Conservation (phyloP, 2,329 filamentous ascomycete species). For the Cadophora gregata region DNA sequence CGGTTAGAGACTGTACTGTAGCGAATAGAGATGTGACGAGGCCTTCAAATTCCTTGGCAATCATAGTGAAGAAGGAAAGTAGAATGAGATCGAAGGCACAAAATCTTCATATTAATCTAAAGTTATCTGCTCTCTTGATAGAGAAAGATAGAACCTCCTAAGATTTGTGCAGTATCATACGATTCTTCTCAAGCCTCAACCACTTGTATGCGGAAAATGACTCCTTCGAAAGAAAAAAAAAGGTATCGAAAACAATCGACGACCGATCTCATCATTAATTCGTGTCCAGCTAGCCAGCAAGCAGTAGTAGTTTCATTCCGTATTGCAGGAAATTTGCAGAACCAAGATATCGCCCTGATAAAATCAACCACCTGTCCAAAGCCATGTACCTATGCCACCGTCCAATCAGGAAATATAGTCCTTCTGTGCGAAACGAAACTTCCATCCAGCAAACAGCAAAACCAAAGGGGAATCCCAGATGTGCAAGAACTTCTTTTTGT, state of each 20-base stretch:
- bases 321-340: conserved; percentile 14
- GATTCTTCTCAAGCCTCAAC: neutral
- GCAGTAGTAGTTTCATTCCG: conserved; percentile 7
- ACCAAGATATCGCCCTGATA: conserved; percentile 15
- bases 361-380: neutral
- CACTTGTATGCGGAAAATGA: neutral
- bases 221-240: conserved; percentile 10
- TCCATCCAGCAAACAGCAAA: conserved; percentile 14
- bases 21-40: neutral
- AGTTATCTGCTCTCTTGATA: neutral
- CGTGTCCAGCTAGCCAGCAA: conserved; percentile 22
- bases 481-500: conserved; percentile 20
- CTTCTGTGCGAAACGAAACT: neutral
- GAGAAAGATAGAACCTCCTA: neutral
- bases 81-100: conserved; percentile 10
- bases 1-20: neutral
- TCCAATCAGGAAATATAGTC: neutral
- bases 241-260: conserved; percentile 4
- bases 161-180: neutral
- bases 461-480: conserved; percentile 20
- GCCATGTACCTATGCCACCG: neutral
- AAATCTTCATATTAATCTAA: conserved; percentile 19
- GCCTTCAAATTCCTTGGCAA: neutral
- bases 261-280: conserved; percentile 21
- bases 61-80: neutral